Evolutionary conservation across 495 filamentous ascomycete species (phyloP).

Genomic region (Aspergillus diversus): DNA sequence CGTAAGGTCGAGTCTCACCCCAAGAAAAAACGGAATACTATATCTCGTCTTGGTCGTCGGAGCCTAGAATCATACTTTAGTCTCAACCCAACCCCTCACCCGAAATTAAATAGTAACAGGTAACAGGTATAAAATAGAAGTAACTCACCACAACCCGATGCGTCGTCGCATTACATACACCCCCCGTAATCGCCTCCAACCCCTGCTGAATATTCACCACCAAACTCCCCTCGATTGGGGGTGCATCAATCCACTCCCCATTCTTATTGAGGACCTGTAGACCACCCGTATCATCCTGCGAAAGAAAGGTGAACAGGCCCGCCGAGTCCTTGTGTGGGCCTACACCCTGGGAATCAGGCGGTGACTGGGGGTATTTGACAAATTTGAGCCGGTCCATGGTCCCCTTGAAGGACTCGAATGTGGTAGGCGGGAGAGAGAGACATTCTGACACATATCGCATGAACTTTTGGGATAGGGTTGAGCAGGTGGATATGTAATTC

Average conservation of each 20-base stretch:
- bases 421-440: slow-evolving; percentile 68
- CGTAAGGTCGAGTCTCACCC: slow-evolving; percentile 78
- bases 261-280: slow-evolving; percentile 55
- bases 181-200: slow-evolving; percentile 85
- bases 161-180: slow-evolving; percentile 83
- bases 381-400: slow-evolving; percentile 90
- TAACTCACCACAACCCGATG: slow-evolving; percentile 73
- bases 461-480: slow-evolving; percentile 69
- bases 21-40: slow-evolving; percentile 90
- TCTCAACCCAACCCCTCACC: slow-evolving; percentile 34
- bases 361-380: slow-evolving; percentile 80
- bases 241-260: slow-evolving; percentile 53
- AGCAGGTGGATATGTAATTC: slow-evolving; percentile 76
- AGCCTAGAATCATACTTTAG: slow-evolving; percentile 26
- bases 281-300: slow-evolving; percentile 57
- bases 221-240: slow-evolving; percentile 50
- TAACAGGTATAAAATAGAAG: too few relatives aligned
- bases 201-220: slow-evolving; percentile 77
- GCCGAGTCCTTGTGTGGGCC: slow-evolving; percentile 90
- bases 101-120: too few relatives aligned
- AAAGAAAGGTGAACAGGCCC: slow-evolving; percentile 60
- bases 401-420: slow-evolving; percentile 87
- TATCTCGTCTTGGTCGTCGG: slow-evolving; percentile 60
- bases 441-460: slow-evolving; percentile 82
- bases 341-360: slow-evolving; percentile 70